Base-by-base conservation (phyloP, 73 alveolate genomes). In the Tetrahymena thermophila region DNA sequence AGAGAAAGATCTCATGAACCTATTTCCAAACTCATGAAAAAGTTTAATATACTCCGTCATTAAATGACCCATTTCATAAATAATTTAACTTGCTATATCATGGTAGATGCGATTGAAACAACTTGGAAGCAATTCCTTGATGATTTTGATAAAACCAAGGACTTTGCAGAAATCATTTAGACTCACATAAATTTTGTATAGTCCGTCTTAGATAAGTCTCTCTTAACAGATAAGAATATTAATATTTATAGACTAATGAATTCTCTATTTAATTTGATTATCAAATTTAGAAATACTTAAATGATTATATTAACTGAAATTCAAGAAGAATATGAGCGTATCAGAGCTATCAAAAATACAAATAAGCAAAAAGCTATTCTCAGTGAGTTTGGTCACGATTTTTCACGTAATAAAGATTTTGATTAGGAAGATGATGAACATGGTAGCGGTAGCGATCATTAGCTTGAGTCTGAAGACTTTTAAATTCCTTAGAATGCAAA, bases 71-170 rank as follows among this genome's bases (percentile, higher is more conserved):
- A 99, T 95, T 99, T 99, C 84, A 96, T 99, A 25, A 95, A 97
- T 50, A 99, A 97, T 96, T 96, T 98, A n/a, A 99, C 97, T 89
- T 98, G 98, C 95, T 99, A 98, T 94, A 95, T 98, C 37, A 99
- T 98, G 97, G 99, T 99, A 34, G 99, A 99, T 94, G 99, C 97
- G 0, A 97, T 99, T 35, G 99, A 99, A 97, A 94, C 99, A 13
- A 96, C 97, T 94, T 98, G 99, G 99, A 98, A 98, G 94, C 96
- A 96, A 42, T 97, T 99, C 93, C 56, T 96, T 57, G 99, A 97
- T 94, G 99, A 98, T 25, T 93, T 98, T 37, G 97, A 98, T 37
- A 97, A 95, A 83, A 98, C 99, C 3, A 94, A 98, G 94, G 99
- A 98, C 94, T 96, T 99, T 40, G 99, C 98, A 94, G 97, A 98